These are phyloP conservation scores for Boletus rubropictus DNA, from an alignment of 768 basidiomycete genomes.

Conservation along the genomic window DNA sequence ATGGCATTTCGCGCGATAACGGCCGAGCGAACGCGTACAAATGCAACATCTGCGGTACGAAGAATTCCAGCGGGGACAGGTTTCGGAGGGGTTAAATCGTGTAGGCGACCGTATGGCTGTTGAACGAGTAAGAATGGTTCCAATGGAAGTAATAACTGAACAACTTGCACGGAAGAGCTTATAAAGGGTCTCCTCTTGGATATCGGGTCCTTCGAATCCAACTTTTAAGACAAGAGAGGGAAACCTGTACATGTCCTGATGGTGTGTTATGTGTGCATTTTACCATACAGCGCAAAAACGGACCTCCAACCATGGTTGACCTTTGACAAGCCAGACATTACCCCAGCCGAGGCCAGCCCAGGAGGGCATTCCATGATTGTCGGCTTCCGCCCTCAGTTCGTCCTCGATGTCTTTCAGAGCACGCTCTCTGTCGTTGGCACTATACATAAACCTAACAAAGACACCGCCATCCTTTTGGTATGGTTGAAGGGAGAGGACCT, in stretches of 20 bases:
- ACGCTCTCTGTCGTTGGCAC: conserved; percentile 31
- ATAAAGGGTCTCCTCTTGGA: conserved; percentile 76
- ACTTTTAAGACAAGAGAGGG: conserved; percentile 68
- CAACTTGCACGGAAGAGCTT: conserved; percentile 64
- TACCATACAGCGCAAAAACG: conserved; percentile 4
- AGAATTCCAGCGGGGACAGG: conserved; percentile 60
- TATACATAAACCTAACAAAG: conserved; percentile 70
- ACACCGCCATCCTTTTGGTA: conserved; percentile 81
- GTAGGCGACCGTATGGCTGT: conserved; percentile 80
- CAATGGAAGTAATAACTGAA: neutral
- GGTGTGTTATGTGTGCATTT: neutral
- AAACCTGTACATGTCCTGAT: conserved; percentile 80
- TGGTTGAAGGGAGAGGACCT: conserved; percentile 57
- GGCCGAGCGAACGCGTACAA: conserved; percentile 59
- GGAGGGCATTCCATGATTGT: conserved; percentile 50
- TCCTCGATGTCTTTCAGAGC: conserved; percentile 46
- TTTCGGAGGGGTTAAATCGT: conserved; percentile 54
- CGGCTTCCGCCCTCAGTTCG: conserved; percentile 39
- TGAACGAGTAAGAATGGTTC: conserved; percentile 2
- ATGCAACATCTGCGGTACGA: conserved; percentile 62
- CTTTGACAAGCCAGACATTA: conserved; percentile 67
- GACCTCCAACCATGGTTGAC: conserved; percentile 79
- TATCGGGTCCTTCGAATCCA: conserved; percentile 85
- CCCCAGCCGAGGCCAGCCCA: conserved; percentile 53
- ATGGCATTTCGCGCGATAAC: conserved; percentile 78